Base-by-base conservation (phyloP, 2,329 filamentous ascomycete species). In the Rasamsonia emersonii region DNA sequence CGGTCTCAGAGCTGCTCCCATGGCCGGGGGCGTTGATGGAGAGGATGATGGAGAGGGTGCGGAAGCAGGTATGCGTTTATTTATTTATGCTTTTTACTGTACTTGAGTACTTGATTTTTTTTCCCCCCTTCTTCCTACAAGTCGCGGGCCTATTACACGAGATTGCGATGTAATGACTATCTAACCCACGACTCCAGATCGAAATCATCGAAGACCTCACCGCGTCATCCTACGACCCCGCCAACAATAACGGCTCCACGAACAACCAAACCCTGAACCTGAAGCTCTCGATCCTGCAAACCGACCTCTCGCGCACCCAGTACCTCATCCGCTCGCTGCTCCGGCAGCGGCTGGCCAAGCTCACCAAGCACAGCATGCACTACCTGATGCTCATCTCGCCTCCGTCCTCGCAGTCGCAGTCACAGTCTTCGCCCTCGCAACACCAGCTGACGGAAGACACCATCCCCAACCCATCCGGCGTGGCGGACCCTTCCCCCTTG, bases 211-310 rank as follows among this genome's bases (percentile, higher is more conserved):
- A 84, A 62, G 74, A 79, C 41, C 53, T 67, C 24, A 60, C 63
- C 28, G 50, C 57, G n/a, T 55, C 59, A 5, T 56, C 58, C 36
- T 49, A 53, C 30, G 59, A 71, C 57, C 66, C 40, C 56, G 29
- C 35, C 18, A 32, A 26, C 19, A 16, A 29, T 42, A 31, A 42
- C 27, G 31, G 33, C 37, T 82, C 82, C 40, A 79, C 83, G 51
- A 82, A 88, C 76, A 86, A 93, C 50, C 82, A 88, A 28, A 86
- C 83, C 58, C 80, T 84, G 42, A 96, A 94, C 56, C 94, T 98
- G 57, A 77, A 78, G 39, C 78, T 96, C 51, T 94, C 95, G 29
- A 82, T 98, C 40, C 79, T 95, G 33, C 91, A 98, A 66, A 96
- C 93, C 5, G 91, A 98, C 63, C 74, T 98, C 33, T 88, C 95